Percentiles rank a stretch among this genome's conserved stretches.
Conservation (phyloP, 495 filamentous ascomycete species). For the Endocarpon pusillum region DNA sequence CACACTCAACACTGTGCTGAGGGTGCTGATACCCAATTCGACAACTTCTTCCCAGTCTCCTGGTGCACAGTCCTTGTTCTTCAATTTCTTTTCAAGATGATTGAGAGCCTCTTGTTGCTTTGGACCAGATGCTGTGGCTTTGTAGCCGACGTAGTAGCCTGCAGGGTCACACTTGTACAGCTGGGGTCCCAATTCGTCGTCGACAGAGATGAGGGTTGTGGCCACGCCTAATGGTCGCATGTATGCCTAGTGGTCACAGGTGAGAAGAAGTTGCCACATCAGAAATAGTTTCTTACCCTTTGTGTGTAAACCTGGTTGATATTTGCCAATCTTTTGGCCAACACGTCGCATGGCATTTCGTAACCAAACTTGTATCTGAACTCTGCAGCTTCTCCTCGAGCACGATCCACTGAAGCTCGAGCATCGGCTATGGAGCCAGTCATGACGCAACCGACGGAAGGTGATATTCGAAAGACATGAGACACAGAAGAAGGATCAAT, state of each 20-base stretch:
- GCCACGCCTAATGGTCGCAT: slow-evolving; percentile 96
- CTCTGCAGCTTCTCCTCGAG: slow-evolving; percentile 87
- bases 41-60: slow-evolving; percentile 97
- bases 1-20: slow-evolving; percentile 91
- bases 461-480: slow-evolving; percentile 91
- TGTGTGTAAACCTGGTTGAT: slow-evolving; percentile 99
- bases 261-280: neutral
- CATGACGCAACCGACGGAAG: slow-evolving; percentile 94
- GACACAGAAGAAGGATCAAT: slow-evolving; percentile 95
- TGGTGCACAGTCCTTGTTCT: slow-evolving; percentile 91
- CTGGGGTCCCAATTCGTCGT: slow-evolving; percentile 85
- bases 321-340: slow-evolving; percentile 93
- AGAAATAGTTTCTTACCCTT: slow-evolving; percentile 40
- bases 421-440: slow-evolving; percentile 97
- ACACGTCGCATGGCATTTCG: slow-evolving; percentile 95
- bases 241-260: slow-evolving; percentile 49
- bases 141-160: slow-evolving; percentile 95
- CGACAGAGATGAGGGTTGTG: slow-evolving; percentile 82
- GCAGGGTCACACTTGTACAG: slow-evolving; percentile 97
- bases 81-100: slow-evolving; percentile 96
- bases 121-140: slow-evolving; percentile 88
- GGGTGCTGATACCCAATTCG: slow-evolving; percentile 80
- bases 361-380: slow-evolving; percentile 98
- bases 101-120: slow-evolving; percentile 98
- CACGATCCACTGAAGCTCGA: slow-evolving; percentile 75